These are phyloP conservation scores for Hansenula sp. DNA, from an alignment of 1,139 yeast genomes.

Conservation along the genomic window DNA sequence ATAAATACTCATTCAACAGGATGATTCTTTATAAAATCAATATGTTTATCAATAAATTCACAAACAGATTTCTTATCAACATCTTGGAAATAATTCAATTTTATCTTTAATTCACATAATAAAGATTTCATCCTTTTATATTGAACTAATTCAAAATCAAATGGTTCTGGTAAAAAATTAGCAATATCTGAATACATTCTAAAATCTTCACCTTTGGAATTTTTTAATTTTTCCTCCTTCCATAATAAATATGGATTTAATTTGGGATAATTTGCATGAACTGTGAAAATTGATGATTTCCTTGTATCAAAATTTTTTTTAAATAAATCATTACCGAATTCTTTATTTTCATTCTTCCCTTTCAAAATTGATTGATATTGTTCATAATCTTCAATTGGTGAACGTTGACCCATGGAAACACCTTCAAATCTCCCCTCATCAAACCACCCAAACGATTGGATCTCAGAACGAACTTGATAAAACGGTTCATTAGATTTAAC, in stretches of 20 bases:
- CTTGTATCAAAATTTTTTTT: constrained; percentile 9
- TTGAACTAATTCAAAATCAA: constrained; percentile 57
- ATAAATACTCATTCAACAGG: constrained; percentile 8
- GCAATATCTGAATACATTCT: constrained; percentile 42
- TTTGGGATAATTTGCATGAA: constrained; percentile 66
- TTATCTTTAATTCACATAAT: constrained; percentile 48
- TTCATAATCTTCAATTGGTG: constrained; percentile 35
- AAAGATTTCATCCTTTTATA: constrained; percentile 57
- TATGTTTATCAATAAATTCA: constrained; percentile 42
- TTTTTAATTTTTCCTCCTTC: constrained; percentile 35
- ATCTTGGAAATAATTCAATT: constrained; percentile 41
- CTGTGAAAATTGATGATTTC: constrained; percentile 22
- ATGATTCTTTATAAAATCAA: constrained; percentile 34
- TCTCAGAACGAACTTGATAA: constrained; percentile 41
- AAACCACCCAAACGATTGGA: constrained; percentile 36
- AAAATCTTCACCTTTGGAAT: constrained; percentile 39
- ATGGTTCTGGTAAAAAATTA: constrained; percentile 30
- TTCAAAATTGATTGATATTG: constrained; percentile 9
- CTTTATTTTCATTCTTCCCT: constrained; percentile 53
- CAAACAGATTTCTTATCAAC: constrained; percentile 45
- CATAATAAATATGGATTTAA: constrained; percentile 53
- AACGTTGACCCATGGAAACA: constrained; percentile 41
- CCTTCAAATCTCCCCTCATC: constrained; percentile 33
- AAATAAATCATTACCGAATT: too few relatives aligned
- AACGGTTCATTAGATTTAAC: constrained; percentile 40